These are phyloP conservation scores for Entomortierella lignicola DNA, from an alignment of 192 early-diverging fungal genomes.

Conservation along the genomic window DNA sequence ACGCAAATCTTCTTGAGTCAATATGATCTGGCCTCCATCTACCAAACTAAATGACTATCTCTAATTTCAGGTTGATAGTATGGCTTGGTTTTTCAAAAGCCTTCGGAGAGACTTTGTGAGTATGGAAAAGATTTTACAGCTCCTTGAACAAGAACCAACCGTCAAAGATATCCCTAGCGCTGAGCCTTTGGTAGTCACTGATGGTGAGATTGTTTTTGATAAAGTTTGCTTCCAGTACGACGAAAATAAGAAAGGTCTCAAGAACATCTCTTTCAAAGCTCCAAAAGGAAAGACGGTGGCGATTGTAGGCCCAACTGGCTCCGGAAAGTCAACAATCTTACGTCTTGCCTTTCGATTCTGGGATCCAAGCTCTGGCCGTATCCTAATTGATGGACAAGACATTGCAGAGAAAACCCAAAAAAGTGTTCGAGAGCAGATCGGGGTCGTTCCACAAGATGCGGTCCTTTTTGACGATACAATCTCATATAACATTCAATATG, in stretches of 20 bases:
- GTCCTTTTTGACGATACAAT: constrained; percentile 78
- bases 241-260: constrained; percentile 54
- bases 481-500: constrained; percentile 75
- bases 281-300: constrained; percentile 69
- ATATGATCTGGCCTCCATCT: too few relatives aligned
- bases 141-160: constrained; percentile 58
- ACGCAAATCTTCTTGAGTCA: too few relatives aligned
- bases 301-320: constrained; percentile 68
- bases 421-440: constrained; percentile 65
- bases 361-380: constrained; percentile 64
- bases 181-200: constrained; percentile 42
- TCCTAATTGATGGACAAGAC: constrained; percentile 72
- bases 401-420: constrained; percentile 64
- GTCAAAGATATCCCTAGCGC: constrained; percentile 66
- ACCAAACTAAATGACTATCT: background rate
- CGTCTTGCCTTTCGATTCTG: constrained; percentile 71
- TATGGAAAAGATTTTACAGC: constrained; percentile 76
- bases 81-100: constrained; percentile 2
- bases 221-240: constrained; percentile 79
- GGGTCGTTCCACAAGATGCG: constrained; percentile 66
- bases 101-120: constrained; percentile 77
- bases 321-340: constrained; percentile 59
- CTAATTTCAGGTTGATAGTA: constrained; percentile 5
- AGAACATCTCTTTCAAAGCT: constrained; percentile 66
- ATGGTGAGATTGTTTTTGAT: constrained; percentile 66